Evolutionary conservation across 75 land plant genomes (phyloP).

Genomic region (Selaginella tamariscina): DNA sequence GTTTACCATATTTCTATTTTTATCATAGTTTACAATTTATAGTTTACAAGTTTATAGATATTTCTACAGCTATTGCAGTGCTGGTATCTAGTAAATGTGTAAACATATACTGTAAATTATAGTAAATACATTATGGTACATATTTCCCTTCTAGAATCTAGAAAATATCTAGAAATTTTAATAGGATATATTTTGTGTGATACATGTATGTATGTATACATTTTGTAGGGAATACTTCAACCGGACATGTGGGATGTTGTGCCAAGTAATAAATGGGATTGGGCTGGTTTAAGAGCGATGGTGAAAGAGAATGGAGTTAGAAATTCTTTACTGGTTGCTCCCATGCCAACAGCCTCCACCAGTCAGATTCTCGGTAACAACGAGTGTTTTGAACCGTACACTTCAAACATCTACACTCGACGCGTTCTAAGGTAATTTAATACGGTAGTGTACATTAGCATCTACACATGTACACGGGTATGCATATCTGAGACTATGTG

Average conservation of each 20-base stretch:
- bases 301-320: constrained; percentile 59
- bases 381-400: constrained; percentile 98
- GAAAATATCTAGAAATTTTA: no score
- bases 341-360: constrained; percentile 98
- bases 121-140: no score
- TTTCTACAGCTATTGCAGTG: no score
- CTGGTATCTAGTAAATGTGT: no score
- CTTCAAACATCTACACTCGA: constrained; percentile 90
- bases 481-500: no score
- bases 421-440: constrained; percentile 63
- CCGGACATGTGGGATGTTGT: constrained; percentile 91
- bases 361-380: constrained; percentile 97
- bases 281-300: constrained; percentile 45
- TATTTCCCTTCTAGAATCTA: neutral
- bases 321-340: constrained; percentile 86
- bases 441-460: no score
- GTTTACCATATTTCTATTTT: neutral
- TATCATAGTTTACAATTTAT: neutral
- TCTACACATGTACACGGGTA: no score
- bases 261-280: constrained; percentile 81
- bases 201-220: neutral
- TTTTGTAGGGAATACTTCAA: constrained; percentile 69
- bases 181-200: neutral
- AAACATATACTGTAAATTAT: no score
- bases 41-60: neutral